phyloP scores from a whole-genome alignment of 1,139 yeast genomes.

The Pichiaceae sp. region DNA sequence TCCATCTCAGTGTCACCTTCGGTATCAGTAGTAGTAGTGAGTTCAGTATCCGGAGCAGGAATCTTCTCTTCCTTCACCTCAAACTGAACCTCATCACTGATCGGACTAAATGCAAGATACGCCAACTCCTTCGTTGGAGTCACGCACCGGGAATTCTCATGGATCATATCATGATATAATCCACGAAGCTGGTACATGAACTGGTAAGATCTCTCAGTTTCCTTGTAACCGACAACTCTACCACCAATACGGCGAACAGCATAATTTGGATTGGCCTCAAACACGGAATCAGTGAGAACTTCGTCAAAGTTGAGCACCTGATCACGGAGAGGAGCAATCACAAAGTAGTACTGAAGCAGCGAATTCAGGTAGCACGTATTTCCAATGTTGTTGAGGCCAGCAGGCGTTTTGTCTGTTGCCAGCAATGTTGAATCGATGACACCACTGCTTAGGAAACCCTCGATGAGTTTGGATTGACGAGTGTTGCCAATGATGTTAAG shows the following conservation, averaged over 20 bases:
- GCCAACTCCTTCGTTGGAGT: constrained; percentile 82
- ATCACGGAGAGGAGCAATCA: constrained; percentile 72
- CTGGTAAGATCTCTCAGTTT: constrained; percentile 73
- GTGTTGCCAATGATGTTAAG: constrained; percentile 39
- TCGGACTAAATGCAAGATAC: constrained; percentile 76
- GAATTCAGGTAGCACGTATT: constrained; percentile 93
- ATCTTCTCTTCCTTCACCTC: constrained; percentile 17
- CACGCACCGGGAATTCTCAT: constrained; percentile 54
- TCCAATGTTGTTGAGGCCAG: constrained; percentile 89
- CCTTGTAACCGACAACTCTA: constrained; percentile 61
- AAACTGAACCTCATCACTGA: constrained; percentile 58
- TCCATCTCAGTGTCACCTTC: constrained; percentile 3
- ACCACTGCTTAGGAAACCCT: constrained; percentile 48
- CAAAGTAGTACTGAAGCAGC: constrained; percentile 79
- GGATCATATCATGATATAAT: constrained; percentile 63
- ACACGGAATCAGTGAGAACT: constrained; percentile 19
- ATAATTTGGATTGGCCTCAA: constrained; percentile 22
- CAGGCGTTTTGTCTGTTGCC: constrained; percentile 70
- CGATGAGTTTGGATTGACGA: constrained; percentile 44
- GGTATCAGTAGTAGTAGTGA: constrained; percentile 1
- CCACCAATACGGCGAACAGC: constrained; percentile 72
- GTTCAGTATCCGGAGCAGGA: constrained; percentile 5
- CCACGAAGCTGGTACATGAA: constrained; percentile 66
- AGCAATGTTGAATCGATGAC: constrained; percentile 50
- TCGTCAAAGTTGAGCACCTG: constrained; percentile 47